Conservation (phyloP, 495 filamentous ascomycete species). For the Massariosphaeria phaeospora region DNA sequence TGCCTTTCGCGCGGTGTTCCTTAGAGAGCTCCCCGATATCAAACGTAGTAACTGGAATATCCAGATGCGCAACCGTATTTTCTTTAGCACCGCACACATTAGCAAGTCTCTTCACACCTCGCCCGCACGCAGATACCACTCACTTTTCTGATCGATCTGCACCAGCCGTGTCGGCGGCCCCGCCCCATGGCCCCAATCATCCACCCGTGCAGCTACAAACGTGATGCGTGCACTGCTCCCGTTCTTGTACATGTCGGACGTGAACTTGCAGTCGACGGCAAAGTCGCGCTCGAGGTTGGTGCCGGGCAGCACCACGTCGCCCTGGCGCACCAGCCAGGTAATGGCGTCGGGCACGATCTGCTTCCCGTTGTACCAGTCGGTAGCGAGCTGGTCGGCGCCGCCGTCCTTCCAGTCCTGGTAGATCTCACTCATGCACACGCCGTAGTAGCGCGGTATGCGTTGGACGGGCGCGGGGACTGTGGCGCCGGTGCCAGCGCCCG, state of each 20-base stretch:
- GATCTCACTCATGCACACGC: slow-evolving; percentile 27
- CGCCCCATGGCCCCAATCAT: too few species aligned
- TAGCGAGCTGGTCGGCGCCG: slow-evolving; percentile 1
- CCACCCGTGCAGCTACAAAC: not conserved
- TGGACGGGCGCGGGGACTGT: slow-evolving; percentile 19
- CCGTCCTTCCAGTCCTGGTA: not conserved
- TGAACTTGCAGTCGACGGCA: not conserved
- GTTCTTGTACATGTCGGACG: not conserved
- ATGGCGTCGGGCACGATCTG: not conserved
- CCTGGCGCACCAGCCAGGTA: not conserved
- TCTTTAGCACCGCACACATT: too few species aligned
- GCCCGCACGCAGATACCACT: too few species aligned
- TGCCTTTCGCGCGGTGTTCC: not conserved
- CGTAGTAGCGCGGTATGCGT: slow-evolving; percentile 35
- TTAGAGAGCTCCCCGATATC: not conserved
- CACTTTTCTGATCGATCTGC: too few species aligned
- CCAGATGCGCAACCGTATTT: not conserved
- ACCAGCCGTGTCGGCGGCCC: too few species aligned
- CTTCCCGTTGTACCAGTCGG: not conserved
- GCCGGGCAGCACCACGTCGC: slow-evolving; percentile 1
- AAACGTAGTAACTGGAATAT: not conserved
- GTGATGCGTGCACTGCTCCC: not conserved
- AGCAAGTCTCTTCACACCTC: too few species aligned
- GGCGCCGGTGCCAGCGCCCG: slow-evolving; percentile 35
- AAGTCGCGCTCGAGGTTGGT: not conserved